Conservation (phyloP, 2,329 filamentous ascomycete species). For the Emericellopsis cladophorae region DNA sequence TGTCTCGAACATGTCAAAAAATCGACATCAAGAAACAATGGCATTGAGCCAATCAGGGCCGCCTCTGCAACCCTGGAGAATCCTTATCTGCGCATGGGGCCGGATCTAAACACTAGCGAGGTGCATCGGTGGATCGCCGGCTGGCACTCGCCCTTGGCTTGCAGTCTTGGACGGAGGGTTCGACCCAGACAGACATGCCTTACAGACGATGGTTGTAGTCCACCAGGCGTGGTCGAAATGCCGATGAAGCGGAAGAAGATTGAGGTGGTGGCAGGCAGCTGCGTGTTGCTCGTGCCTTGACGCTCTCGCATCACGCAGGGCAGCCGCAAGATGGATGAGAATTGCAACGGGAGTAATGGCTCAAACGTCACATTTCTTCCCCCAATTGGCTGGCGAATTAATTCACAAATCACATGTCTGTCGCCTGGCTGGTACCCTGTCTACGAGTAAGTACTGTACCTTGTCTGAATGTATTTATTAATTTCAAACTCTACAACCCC, state of each 20-base stretch:
- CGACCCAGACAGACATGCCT: too few species aligned
- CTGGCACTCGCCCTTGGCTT: background rate
- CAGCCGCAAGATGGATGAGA: background rate
- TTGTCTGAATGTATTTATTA: too few species aligned
- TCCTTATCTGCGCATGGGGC: constrained; percentile 29
- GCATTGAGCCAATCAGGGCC: constrained; percentile 22
- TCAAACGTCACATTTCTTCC: too few species aligned
- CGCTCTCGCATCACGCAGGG: background rate
- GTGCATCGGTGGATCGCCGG: background rate
- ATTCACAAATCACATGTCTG: too few species aligned
- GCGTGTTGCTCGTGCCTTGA: too few species aligned
- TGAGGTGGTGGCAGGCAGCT: background rate
- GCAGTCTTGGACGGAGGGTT: too few species aligned
- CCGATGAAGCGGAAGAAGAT: background rate
- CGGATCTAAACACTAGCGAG: constrained; percentile 8
- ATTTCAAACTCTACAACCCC: too few species aligned
- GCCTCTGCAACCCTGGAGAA: constrained; percentile 5
- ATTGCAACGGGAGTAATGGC: too few species aligned
- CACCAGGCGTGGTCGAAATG: background rate
- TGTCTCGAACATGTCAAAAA: constrained; percentile 14
- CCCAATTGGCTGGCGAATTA: too few species aligned
- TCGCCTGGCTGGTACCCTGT: too few species aligned
- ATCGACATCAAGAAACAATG: constrained; percentile 28
- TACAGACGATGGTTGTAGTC: background rate
- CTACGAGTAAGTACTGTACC: too few species aligned